A percentile compares a stretch with the other conserved stretches of the same genome.
phyloP scores from a whole-genome alignment of 2,329 filamentous ascomycete genomes.

The Nigrograna mackinnonii region DNA sequence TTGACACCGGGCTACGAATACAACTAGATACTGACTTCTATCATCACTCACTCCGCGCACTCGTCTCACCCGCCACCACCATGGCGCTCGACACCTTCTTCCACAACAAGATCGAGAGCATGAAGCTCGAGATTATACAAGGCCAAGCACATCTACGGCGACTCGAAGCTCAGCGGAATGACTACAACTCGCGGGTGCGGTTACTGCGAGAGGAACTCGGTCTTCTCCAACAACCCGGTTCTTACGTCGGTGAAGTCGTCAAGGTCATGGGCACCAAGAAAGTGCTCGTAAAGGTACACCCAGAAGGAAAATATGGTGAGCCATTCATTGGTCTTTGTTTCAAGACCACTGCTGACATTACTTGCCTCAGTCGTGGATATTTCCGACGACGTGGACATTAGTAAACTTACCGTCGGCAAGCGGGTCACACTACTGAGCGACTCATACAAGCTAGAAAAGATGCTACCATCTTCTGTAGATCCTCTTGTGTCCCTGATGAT shows the following conservation, averaged over 20 bases:
- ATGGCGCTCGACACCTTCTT: constrained; percentile 99
- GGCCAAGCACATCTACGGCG: constrained; percentile 93
- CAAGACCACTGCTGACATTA: constrained; percentile 6
- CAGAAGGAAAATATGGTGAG: constrained; percentile 98
- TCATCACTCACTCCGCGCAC: too few relatives aligned
- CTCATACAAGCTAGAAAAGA: constrained; percentile 98
- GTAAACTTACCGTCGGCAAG: constrained; percentile 96
- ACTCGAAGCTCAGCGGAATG: constrained; percentile 96
- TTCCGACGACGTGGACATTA: constrained; percentile 88
- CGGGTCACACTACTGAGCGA: constrained; percentile 95
- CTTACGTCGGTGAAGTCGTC: constrained; percentile 98
- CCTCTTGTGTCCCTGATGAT: constrained; percentile 99
- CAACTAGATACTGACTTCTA: too few relatives aligned
- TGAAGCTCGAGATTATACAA: constrained; percentile 99
- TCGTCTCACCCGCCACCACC: too few relatives aligned
- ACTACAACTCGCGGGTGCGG: constrained; percentile 98
- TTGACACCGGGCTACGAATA: too few relatives aligned
- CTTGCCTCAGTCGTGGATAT: constrained; percentile 93
- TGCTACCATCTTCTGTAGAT: constrained; percentile 96
- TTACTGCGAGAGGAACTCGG: constrained; percentile 94
- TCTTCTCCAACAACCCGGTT: constrained; percentile 93
- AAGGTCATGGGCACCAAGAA: constrained; percentile 99
- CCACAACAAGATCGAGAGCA: constrained; percentile 99
- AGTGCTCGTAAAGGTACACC: constrained; percentile 97
- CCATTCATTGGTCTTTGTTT: too few relatives aligned